Conservation (phyloP, 768 basidiomycete genomes). For the Tylopilus subfusipes region DNA sequence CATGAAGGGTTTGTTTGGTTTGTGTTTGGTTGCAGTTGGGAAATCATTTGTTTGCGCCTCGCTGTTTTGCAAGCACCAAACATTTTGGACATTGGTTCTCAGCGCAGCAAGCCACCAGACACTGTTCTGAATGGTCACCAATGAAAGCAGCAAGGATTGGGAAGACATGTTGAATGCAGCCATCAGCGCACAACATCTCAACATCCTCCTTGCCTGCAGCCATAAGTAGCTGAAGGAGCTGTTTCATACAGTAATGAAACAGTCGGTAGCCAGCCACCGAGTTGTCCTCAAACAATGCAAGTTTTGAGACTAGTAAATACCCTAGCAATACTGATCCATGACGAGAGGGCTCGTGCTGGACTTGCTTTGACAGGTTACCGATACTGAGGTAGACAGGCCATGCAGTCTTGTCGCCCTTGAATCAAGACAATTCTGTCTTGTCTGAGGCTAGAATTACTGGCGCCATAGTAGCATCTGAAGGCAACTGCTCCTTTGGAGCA, state of each 20-base stretch:
- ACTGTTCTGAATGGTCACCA: not conserved
- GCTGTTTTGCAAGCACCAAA: not conserved
- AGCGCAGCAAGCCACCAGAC: not conserved
- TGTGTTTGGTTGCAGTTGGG: not conserved
- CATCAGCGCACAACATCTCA: constrained; percentile 4
- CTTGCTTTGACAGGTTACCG: not conserved
- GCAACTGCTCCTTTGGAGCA: no score
- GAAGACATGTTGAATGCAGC: not conserved
- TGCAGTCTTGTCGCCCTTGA: not conserved
- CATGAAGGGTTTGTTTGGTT: not conserved
- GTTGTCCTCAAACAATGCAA: not conserved
- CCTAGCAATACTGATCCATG: not conserved
- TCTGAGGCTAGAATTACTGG: not conserved
- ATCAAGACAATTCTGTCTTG: not conserved
- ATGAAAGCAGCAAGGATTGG: constrained; percentile 1
- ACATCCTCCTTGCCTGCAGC: not conserved
- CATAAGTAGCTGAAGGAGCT: not conserved
- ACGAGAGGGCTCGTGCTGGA: not conserved
- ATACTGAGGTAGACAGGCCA: constrained; percentile 9
- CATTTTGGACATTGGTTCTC: constrained; percentile 3
- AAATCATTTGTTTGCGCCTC: not conserved
- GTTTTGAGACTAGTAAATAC: not conserved
- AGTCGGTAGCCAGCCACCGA: not conserved
- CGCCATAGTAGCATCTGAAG: not conserved
- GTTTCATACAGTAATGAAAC: constrained; percentile 7